These are phyloP conservation scores for Ustilago bromivora DNA, from an alignment of 1,284 basidiomycete genomes.

Conservation along the genomic window DNA sequence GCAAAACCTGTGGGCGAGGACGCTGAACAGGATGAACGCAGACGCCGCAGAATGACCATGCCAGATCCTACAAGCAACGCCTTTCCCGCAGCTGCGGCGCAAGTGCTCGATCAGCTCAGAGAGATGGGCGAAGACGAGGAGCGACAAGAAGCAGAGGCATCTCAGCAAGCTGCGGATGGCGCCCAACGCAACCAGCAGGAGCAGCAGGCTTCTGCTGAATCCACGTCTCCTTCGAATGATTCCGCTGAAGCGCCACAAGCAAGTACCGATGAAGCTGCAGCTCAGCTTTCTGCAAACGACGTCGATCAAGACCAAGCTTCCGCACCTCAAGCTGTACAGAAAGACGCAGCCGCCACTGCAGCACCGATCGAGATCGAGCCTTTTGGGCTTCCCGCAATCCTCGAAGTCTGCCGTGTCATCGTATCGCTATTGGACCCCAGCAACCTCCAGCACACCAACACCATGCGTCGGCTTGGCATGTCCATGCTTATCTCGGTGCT, in stretches of 20 bases:
- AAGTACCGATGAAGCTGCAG: neutral
- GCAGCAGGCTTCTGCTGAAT: neutral
- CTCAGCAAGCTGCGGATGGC: slow-evolving; percentile 6
- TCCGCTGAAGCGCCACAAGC: slow-evolving; percentile 1
- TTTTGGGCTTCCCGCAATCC: slow-evolving; percentile 91
- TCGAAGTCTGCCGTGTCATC: slow-evolving; percentile 92
- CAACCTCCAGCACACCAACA: slow-evolving; percentile 94
- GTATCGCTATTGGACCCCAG: slow-evolving; percentile 94
- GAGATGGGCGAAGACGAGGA: slow-evolving; percentile 58
- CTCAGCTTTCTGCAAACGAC: neutral
- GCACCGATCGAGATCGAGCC: slow-evolving; percentile 49
- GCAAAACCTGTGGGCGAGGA: slow-evolving; percentile 57
- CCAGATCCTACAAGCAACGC: slow-evolving; percentile 68
- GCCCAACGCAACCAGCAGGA: slow-evolving; percentile 8
- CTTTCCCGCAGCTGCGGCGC: slow-evolving; percentile 62
- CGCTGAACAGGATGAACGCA: slow-evolving; percentile 50
- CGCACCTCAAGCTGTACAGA: neutral
- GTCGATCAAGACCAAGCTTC: slow-evolving; percentile 4
- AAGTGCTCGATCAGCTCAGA: slow-evolving; percentile 51
- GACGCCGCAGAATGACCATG: slow-evolving; percentile 67
- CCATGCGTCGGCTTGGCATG: slow-evolving; percentile 89
- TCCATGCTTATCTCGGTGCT: slow-evolving; percentile 89
- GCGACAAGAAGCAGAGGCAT: slow-evolving; percentile 18
- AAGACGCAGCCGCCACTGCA: slow-evolving; percentile 1
- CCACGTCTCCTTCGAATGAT: neutral